A percentile compares a stretch with the other conserved stretches of the same genome.
Evolutionary conservation across 2,329 filamentous ascomycete species (phyloP).

Genomic region (Fusarium sp.): DNA sequence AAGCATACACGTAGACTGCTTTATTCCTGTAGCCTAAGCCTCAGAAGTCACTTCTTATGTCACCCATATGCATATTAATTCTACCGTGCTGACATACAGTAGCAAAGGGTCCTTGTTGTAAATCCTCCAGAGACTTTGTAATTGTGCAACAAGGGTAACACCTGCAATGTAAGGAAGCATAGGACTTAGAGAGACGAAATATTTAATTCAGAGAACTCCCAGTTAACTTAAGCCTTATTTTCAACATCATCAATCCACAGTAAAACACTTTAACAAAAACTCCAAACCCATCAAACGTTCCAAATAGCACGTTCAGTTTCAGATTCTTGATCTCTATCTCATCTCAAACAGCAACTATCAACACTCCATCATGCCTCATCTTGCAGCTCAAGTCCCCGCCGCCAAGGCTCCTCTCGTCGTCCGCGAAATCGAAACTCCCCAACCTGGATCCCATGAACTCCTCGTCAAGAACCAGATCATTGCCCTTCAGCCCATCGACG

Average conservation of each 20-base stretch:
- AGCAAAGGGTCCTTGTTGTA: background rate
- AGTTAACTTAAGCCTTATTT: fast-evolving
- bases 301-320: too few species aligned
- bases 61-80: background rate
- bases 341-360: background rate
- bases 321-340: too few species aligned
- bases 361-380: conserved; percentile 21
- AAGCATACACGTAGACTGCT: fast-evolving
- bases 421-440: conserved; percentile 29
- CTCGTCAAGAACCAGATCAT: conserved; percentile 39
- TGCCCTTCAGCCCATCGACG: conserved; percentile 35
- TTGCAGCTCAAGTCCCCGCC: conserved; percentile 29
- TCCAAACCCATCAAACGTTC: too few species aligned
- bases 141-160: too few species aligned
- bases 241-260: background rate
- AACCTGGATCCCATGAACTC: conserved; percentile 33
- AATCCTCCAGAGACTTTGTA: background rate
- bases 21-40: background rate
- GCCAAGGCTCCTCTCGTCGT: conserved; percentile 30
- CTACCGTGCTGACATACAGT: background rate
- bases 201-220: background rate
- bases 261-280: too few species aligned
- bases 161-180: background rate
- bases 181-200: background rate
- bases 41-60: background rate